These are phyloP conservation scores for Gamsiella multidivaricata DNA, from an alignment of 192 early-diverging fungal genomes.

Conservation along the genomic window DNA sequence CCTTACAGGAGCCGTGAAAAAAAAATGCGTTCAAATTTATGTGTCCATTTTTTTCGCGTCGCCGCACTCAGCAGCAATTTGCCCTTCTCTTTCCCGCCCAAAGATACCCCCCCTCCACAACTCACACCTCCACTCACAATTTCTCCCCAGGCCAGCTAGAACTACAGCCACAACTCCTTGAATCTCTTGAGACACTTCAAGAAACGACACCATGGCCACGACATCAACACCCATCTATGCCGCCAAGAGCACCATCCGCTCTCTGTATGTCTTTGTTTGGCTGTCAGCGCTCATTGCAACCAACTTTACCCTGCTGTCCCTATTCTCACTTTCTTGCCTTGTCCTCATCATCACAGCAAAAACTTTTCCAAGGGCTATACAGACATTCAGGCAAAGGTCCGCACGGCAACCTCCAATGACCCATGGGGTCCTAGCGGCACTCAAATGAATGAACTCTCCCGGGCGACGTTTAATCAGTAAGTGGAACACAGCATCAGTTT, in stretches of 20 bases:
- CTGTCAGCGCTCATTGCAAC: background rate
- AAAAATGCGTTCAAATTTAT: too few relatives aligned
- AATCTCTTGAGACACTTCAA: constrained; percentile 14
- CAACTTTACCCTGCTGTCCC: background rate
- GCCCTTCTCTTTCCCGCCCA: background rate
- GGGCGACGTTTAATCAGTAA: constrained; percentile 89
- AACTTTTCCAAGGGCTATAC: constrained; percentile 93
- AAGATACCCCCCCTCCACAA: background rate
- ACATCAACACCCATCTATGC: constrained; percentile 49
- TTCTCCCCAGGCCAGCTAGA: background rate
- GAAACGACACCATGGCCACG: constrained; percentile 37
- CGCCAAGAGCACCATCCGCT: constrained; percentile 58
- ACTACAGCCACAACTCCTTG: background rate
- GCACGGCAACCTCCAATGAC: constrained; percentile 83
- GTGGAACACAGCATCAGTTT: too few relatives aligned
- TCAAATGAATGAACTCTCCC: constrained; percentile 88
- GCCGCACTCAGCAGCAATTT: too few relatives aligned
- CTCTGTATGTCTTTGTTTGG: constrained; percentile 40
- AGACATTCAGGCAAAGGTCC: constrained; percentile 93
- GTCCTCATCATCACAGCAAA: constrained; percentile 68
- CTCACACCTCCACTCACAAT: background rate
- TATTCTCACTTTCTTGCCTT: background rate
- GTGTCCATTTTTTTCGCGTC: too few relatives aligned
- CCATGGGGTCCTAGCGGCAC: constrained; percentile 78
- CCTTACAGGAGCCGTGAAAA: too few relatives aligned